Evolutionary conservation across 2,329 filamentous ascomycete species (phyloP).

Genomic region (Orbilia oligospora): DNA sequence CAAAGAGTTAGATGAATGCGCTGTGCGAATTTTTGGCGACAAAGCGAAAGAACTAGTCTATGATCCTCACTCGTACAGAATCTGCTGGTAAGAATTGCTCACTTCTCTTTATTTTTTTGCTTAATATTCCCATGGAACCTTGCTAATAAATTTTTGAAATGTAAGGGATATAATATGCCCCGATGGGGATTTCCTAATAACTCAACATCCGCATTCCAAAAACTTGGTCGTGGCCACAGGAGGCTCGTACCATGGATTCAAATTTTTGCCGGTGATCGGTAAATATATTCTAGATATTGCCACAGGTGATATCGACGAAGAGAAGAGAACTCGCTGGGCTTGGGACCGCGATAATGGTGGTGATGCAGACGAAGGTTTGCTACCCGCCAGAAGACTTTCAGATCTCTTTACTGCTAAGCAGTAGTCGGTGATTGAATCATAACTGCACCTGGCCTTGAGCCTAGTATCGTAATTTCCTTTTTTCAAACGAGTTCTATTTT

Average conservation of each 20-base stretch:
- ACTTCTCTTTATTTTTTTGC: no score
- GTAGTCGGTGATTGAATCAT: not conserved
- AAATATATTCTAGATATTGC: slow-evolving; percentile 73
- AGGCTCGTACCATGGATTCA: slow-evolving; percentile 77
- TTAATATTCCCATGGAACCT: no score
- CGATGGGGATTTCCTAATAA: slow-evolving; percentile 72
- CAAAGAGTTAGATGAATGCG: slow-evolving; percentile 16
- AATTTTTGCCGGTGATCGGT: slow-evolving; percentile 76
- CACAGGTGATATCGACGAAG: slow-evolving; percentile 67
- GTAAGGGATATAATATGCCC: slow-evolving; percentile 66
- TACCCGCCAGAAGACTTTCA: not conserved
- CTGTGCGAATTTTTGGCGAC: slow-evolving; percentile 10
- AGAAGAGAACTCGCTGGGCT: slow-evolving; percentile 68
- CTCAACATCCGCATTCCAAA: slow-evolving; percentile 69
- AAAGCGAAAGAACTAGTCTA: not conserved
- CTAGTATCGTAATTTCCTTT: no score
- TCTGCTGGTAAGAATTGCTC: slow-evolving; percentile 60
- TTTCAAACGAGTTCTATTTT: no score
- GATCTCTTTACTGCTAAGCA: not conserved
- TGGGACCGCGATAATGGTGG: slow-evolving; percentile 69
- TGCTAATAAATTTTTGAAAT: not conserved
- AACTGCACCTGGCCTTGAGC: no score
- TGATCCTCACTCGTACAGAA: slow-evolving; percentile 2
- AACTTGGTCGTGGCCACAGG: slow-evolving; percentile 75
- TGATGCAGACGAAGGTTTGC: slow-evolving; percentile 62